phyloP scores from a whole-genome alignment of 2,329 filamentous ascomycete species.

The Chaetoscypha palmicola region DNA sequence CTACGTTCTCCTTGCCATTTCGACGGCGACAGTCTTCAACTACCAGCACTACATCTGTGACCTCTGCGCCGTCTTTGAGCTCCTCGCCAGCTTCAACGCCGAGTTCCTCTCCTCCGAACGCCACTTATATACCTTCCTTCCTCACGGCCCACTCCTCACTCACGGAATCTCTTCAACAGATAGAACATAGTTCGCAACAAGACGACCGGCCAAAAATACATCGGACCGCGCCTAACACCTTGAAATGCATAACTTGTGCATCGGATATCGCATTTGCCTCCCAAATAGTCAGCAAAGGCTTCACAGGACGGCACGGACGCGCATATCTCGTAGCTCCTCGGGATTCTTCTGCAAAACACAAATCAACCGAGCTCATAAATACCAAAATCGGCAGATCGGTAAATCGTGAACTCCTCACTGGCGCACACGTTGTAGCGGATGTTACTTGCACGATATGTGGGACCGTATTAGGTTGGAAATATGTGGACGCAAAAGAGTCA shows the following conservation, averaged over 20 bases:
- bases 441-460: conserved; percentile 51
- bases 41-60: conserved; percentile 21
- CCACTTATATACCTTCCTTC: conserved; percentile 11
- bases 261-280: conserved; percentile 53
- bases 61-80: conserved; percentile 31
- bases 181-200: conserved; percentile 11
- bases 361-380: conserved; percentile 41
- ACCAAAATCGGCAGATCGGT: conserved; percentile 48
- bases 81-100: conserved; percentile 29
- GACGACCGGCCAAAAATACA: background rate
- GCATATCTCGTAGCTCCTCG: conserved; percentile 50
- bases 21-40: conserved; percentile 34
- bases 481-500: conserved; percentile 53
- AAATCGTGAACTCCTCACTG: conserved; percentile 53
- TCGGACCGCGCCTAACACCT: conserved; percentile 43
- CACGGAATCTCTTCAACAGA: conserved; percentile 26
- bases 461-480: conserved; percentile 59
- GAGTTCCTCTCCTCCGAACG: conserved; percentile 22
- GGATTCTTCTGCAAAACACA: conserved; percentile 15
- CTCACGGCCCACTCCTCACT: conserved; percentile 13
- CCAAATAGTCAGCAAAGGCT: conserved; percentile 59
- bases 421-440: conserved; percentile 57
- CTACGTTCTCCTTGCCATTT: conserved; percentile 39
- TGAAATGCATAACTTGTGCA: conserved; percentile 53
- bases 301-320: conserved; percentile 58